These are phyloP conservation scores for Pholiota microspora DNA, from an alignment of 768 basidiomycete genomes.

Conservation along the genomic window DNA sequence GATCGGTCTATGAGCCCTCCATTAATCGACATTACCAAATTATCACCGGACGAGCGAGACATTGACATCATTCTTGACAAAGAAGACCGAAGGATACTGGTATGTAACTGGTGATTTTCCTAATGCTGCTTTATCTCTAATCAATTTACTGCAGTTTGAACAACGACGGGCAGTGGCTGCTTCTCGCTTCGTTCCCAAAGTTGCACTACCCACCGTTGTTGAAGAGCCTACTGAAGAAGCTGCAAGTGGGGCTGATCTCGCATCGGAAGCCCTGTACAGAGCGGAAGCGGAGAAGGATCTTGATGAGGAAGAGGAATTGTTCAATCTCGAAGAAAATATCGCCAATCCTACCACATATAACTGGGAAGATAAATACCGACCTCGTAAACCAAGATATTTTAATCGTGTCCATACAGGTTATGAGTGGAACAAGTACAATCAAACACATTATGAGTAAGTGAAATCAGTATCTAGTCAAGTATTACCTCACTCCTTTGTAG, in stretches of 20 bases:
- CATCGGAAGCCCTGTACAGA: constrained; percentile 86
- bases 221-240: constrained; percentile 57
- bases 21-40: constrained; percentile 67
- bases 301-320: constrained; percentile 94
- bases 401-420: constrained; percentile 99
- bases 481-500: constrained; percentile 38
- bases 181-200: constrained; percentile 85
- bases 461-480: constrained; percentile 3
- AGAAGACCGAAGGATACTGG: constrained; percentile 65
- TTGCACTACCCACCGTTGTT: constrained; percentile 51
- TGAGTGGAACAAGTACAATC: constrained; percentile 99
- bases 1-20: constrained; percentile 83
- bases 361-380: constrained; percentile 99
- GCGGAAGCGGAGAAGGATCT: constrained; percentile 91
- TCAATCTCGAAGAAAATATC: constrained; percentile 91
- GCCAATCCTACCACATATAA: constrained; percentile 83
- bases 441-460: constrained; percentile 97
- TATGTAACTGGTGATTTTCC: constrained; percentile 33
- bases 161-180: constrained; percentile 80
- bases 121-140: constrained; percentile 4
- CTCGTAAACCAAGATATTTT: constrained; percentile 96
- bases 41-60: constrained; percentile 77
- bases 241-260: constrained; percentile 69
- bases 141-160: constrained; percentile 50
- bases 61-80: constrained; percentile 72